Base-by-base conservation (phyloP, 352 stramenopile genomes). In the Globisporangium camurandrum region DNA sequence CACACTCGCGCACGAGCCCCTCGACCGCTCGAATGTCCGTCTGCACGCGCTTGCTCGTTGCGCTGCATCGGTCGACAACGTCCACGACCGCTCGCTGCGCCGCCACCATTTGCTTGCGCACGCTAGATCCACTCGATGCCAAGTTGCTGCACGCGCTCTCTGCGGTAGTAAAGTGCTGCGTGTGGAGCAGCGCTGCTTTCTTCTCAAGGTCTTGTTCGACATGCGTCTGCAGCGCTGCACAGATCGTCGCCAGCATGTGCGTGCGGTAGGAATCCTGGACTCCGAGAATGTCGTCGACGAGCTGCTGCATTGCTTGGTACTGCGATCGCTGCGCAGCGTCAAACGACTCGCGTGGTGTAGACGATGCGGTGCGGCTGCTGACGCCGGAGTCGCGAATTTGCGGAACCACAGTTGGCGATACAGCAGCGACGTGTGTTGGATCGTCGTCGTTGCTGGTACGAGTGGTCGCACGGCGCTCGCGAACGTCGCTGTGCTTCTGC, bases 231-330 rank as follows among this genome's bases (percentile, higher is more conserved):
- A 41, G 19, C 27, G 27, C 24, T 9, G 24, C 38, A 16, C 38
- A 55, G 1, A 30, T 26, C 11, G 28, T 55, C 12, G 38, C 16
- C 16, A 55, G 20, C 17, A 52, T 19, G 24, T 57, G 42, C 5
- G n/a, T 5, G 12, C 51, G 51, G 19, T 52, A 52, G 12, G 51
- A 41, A 7, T 57, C 36, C n/a, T 57, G 51, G 7, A 31, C 36
- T 14, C 10, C 41, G 5, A 57, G 23, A 10, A 57, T 45, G 8
- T 52, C 42, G 7, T 46, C 42, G 14, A 51, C 26, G 20, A 57
- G 51, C 3, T 43, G 20, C 24, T 46, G 51, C 31, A 57, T 20
- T 4, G 51, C 4, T 22, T 40, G 52, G 17, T 54, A 53, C 22
- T 59, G 52, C 22, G 37, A n/a, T 26, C 30, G 40, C 22, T 48